Evolutionary conservation across 805 yeast species (phyloP).

Genomic region (Lipomyces chichibuensis): DNA sequence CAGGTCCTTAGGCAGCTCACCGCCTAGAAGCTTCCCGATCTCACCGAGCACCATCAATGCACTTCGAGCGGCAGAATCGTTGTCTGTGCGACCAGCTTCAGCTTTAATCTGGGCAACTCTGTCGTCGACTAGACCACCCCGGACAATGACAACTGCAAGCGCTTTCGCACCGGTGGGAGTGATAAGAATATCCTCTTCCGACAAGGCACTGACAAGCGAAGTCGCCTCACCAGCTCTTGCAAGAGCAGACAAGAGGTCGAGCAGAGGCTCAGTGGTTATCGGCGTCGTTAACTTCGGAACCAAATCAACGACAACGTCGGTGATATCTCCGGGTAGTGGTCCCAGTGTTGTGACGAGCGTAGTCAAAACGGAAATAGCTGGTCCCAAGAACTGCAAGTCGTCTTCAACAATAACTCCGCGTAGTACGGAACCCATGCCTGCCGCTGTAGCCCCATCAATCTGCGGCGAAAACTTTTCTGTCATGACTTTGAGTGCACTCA

Average conservation of each 20-base stretch:
- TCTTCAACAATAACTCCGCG: constrained; percentile 12
- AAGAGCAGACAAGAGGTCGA: constrained; percentile 16
- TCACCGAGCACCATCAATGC: constrained; percentile 30
- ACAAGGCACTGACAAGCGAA: constrained; percentile 5
- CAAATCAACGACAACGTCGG: constrained; percentile 10
- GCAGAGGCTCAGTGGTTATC: constrained; percentile 15
- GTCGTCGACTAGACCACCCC: constrained; percentile 19
- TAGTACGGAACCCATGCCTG: constrained; percentile 26
- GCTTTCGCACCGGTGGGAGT: constrained; percentile 21
- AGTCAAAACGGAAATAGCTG: constrained; percentile 17
- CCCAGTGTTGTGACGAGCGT: constrained; percentile 9
- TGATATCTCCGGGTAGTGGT: background rate
- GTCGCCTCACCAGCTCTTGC: constrained; percentile 15
- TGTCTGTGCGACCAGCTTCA: background rate
- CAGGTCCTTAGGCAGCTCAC: constrained; percentile 9
- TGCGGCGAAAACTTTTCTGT: constrained; percentile 12
- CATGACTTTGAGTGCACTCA: constrained; percentile 34
- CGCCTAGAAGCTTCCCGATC: constrained; percentile 17
- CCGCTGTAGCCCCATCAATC: constrained; percentile 13
- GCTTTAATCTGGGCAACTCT: constrained; percentile 9
- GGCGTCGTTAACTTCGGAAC: constrained; percentile 13
- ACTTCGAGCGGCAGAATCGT: constrained; percentile 4
- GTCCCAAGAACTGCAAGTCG: constrained; percentile 30
- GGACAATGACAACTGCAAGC: constrained; percentile 22
- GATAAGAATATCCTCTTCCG: constrained; percentile 35